Percentiles rank a stretch among this genome's conserved stretches.
These are phyloP conservation scores for Dactylellina cionopaga DNA, from an alignment of 2,329 filamentous ascomycete species.

Conservation along the genomic window DNA sequence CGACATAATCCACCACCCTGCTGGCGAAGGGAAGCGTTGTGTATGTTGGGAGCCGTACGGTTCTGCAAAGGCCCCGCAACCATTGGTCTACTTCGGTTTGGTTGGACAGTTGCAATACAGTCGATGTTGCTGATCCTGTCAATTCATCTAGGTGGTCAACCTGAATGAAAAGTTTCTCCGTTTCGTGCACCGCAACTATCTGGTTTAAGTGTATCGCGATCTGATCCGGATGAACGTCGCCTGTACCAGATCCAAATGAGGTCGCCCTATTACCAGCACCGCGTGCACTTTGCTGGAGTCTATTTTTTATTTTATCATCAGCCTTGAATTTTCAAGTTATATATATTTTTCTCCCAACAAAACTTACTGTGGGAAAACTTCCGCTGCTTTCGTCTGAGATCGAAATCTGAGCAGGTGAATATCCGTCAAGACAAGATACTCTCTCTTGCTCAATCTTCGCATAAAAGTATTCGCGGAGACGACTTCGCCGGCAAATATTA, in stretches of 20 bases:
- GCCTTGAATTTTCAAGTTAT: too few species aligned
- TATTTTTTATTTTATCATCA: too few species aligned
- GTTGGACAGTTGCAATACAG: slow-evolving; percentile 54
- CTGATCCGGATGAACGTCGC: slow-evolving; percentile 54
- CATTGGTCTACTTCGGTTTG: slow-evolving; percentile 73
- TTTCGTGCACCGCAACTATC: slow-evolving; percentile 73
- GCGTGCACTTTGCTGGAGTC: slow-evolving; percentile 48
- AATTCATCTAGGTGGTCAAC: slow-evolving; percentile 74
- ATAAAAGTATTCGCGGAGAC: slow-evolving; percentile 76
- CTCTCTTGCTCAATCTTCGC: slow-evolving; percentile 71
- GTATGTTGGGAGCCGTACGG: slow-evolving; percentile 68
- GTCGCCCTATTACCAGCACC: slow-evolving; percentile 54
- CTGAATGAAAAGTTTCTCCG: slow-evolving; percentile 75
- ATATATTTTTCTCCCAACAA: too few species aligned
- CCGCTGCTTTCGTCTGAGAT: slow-evolving; percentile 72
- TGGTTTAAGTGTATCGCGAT: slow-evolving; percentile 65
- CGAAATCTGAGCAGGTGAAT: slow-evolving; percentile 75
- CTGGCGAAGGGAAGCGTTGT: slow-evolving; percentile 59
- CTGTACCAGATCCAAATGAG: slow-evolving; percentile 54
- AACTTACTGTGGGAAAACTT: slow-evolving; percentile 66
- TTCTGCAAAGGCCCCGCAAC: slow-evolving; percentile 71
- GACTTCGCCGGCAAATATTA: slow-evolving; percentile 70
- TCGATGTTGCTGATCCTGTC: slow-evolving; percentile 55
- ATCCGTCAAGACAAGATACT: slow-evolving; percentile 77
- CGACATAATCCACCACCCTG: slow-evolving; percentile 71